Evolutionary conservation across 495 filamentous ascomycete species (phyloP).

Genomic region (Choiromyces venosus): DNA sequence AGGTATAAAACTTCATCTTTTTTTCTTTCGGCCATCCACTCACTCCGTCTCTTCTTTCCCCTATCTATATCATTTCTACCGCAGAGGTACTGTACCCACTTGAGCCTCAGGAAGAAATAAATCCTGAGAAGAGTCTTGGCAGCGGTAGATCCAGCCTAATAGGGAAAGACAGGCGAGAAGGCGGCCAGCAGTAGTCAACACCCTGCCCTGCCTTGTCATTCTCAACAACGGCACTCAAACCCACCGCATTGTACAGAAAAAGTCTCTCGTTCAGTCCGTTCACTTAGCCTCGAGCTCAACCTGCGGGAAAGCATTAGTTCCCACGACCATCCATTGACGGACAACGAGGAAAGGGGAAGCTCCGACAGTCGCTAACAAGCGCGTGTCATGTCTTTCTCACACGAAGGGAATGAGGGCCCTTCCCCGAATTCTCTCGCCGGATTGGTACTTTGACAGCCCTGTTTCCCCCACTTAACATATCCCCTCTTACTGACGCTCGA

Average conservation of each 20-base stretch:
- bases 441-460: slow-evolving; percentile 4
- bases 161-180: background rate
- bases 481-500: slow-evolving; percentile 1
- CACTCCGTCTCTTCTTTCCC: background rate
- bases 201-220: slow-evolving; percentile 1
- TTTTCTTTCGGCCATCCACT: background rate
- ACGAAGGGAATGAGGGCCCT: background rate
- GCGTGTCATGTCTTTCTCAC: slow-evolving; percentile 1
- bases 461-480: background rate
- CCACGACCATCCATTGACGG: background rate
- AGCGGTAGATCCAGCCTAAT: background rate
- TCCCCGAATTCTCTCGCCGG: background rate
- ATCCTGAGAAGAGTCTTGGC: background rate
- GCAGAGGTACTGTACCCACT: background rate
- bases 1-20: background rate
- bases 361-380: background rate
- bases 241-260: background rate
- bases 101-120: background rate
- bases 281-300: background rate
- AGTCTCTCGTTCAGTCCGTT: background rate
- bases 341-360: background rate
- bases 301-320: background rate
- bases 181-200: background rate
- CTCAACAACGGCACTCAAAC: background rate
- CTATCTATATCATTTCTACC: background rate